These are phyloP conservation scores for Starmerella gropengiesseri DNA, from an alignment of 805 yeast species.

Conservation along the genomic window DNA sequence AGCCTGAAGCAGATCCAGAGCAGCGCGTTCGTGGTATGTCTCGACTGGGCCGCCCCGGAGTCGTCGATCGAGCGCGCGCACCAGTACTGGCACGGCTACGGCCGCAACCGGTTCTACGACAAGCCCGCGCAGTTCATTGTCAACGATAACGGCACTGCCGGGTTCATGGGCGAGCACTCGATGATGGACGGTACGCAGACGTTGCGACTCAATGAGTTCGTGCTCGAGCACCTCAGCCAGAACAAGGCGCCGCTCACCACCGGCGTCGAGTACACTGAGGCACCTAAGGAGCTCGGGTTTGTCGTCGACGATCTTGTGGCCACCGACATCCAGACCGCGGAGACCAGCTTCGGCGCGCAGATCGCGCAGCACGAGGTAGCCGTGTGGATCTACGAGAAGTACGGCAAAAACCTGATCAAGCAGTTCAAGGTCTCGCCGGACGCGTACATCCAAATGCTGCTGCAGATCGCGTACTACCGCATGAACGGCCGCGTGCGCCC, in stretches of 20 bases:
- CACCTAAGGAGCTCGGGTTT: constrained; percentile 36
- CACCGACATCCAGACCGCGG: constrained; percentile 45
- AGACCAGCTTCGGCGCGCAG: constrained; percentile 44
- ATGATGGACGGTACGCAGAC: constrained; percentile 98
- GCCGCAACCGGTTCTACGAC: constrained; percentile 80
- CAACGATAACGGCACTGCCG: constrained; percentile 73
- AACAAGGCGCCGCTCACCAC: constrained; percentile 34
- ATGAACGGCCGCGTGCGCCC: constrained; percentile 71
- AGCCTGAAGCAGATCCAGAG: constrained; percentile 60
- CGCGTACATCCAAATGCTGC: constrained; percentile 79
- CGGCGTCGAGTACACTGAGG: constrained; percentile 21
- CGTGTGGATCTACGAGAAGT: constrained; percentile 69
- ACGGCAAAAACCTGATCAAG: constrained; percentile 80
- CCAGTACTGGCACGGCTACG: constrained; percentile 92
- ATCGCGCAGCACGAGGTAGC: constrained; percentile 59
- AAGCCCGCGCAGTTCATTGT: constrained; percentile 82
- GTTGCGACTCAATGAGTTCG: constrained; percentile 68
- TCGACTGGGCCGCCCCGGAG: constrained; percentile 62
- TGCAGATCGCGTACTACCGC: constrained; percentile 85
- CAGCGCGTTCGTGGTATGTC: constrained; percentile 68
- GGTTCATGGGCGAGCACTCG: constrained; percentile 93
- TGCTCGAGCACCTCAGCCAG: constrained; percentile 46
- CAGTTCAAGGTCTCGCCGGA: constrained; percentile 82
- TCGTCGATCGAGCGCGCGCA: constrained; percentile 75
- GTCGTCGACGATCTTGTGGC: constrained; percentile 46